Conservation (phyloP, 176 grass and related monocot genomes). For the Triticum urartu region DNA sequence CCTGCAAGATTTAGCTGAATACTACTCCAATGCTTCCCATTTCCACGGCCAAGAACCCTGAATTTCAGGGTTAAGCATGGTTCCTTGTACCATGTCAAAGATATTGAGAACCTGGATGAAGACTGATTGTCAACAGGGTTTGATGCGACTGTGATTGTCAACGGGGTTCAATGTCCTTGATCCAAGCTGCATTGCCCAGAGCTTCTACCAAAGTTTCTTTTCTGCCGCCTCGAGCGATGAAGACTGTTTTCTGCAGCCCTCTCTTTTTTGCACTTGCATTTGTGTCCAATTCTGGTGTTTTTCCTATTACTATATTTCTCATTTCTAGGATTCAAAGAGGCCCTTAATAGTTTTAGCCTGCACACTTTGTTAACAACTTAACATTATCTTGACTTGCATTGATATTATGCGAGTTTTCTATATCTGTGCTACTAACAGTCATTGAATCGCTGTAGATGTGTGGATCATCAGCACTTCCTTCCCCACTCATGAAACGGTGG, state of each 20-base stretch:
- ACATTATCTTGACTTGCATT: background rate
- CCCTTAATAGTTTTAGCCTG: background rate
- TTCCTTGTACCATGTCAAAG: too few species aligned
- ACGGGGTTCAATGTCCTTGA: too few species aligned
- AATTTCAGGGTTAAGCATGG: too few species aligned
- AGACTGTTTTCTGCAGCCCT: background rate
- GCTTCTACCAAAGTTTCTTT: too few species aligned
- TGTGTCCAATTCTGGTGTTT: background rate
- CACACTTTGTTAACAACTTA: background rate
- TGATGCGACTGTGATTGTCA: too few species aligned
- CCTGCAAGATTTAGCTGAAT: too few species aligned
- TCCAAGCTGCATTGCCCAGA: too few species aligned
- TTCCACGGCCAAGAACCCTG: too few species aligned
- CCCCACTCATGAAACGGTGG: slow-evolving; percentile 89
- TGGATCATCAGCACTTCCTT: slow-evolving; percentile 96
- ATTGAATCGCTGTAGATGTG: slow-evolving; percentile 71
- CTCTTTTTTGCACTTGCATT: background rate
- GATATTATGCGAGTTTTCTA: background rate
- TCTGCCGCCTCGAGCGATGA: too few species aligned
- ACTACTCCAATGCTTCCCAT: too few species aligned
- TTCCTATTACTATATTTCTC: background rate
- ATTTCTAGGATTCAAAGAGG: background rate
- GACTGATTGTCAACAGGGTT: too few species aligned
- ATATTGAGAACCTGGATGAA: too few species aligned
- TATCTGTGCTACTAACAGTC: slow-evolving; percentile 17